Base-by-base conservation (phyloP, 495 filamentous ascomycete species). In the Penicillium psychrofluorescens region DNA sequence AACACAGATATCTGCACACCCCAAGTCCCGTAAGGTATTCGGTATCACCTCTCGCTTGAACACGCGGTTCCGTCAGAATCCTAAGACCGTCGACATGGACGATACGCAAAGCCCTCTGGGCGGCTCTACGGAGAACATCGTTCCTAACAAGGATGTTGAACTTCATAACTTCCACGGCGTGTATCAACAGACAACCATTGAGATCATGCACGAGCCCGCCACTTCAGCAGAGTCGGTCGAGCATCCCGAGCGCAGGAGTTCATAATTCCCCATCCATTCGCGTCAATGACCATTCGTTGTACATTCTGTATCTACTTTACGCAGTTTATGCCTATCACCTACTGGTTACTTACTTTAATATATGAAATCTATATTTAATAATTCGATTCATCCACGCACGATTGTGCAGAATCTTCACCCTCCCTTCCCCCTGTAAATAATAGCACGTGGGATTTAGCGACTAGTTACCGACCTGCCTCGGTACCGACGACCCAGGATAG, bases 111-210 rank as follows among this genome's bases (percentile, higher is more conserved):
- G 61, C 39, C 46, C 57, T 6, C 61, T 61, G 9, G 63, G 61
- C 1, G 59, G 52, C 11, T 68, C 65, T 4, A 64, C 61, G 8
- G 65, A 68, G n/a, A 55, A 65, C 35, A 63, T 66, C 41, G 62
- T 67, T n/a, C 48, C 53, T 7, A 63, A 63, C 45, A 49, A 49
- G 13, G 59, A 62, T 13, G 54, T 61, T 51, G 66, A 66, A 48
- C 45, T 62, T 44, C 46, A 37, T 11, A 49, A 58, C 27, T 51
- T 65, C n/a, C 48, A 55, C 29, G 65, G 55, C n/a, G 66, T 69
- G 43, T 65, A 67, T 44, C 66, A 69, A 36, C 59, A 69, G 43
- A 69, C 66, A 22, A 67, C 63, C 11, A 65, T 69, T 43, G 66
- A 69, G 49, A 66, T 69, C 36, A 59, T 59, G 31, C 62, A 65